Evolutionary conservation across 2,329 filamentous ascomycete species (phyloP).

Genomic region (Aspergillus luchuensis): DNA sequence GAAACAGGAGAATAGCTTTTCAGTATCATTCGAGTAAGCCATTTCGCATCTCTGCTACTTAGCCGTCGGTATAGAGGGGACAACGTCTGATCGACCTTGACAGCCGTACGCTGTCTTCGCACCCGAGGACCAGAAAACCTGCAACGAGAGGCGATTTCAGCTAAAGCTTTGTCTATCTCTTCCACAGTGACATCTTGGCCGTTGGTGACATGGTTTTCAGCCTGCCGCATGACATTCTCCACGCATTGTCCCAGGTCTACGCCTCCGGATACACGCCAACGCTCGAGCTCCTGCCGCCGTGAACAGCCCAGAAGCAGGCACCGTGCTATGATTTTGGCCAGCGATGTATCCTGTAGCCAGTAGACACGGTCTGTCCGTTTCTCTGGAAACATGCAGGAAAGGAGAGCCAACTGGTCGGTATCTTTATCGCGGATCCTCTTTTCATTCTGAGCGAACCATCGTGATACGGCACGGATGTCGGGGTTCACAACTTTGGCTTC

Average conservation of each 20-base stretch:
- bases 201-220: constrained; percentile 50
- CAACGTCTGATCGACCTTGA: constrained; percentile 52
- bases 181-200: constrained; percentile 63
- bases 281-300: constrained; percentile 62
- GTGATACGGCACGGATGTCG: constrained; percentile 52
- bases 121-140: constrained; percentile 70
- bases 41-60: constrained; percentile 74
- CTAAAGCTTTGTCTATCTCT: constrained; percentile 68
- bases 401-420: constrained; percentile 63
- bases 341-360: constrained; percentile 60
- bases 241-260: constrained; percentile 73
- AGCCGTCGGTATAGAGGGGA: constrained; percentile 61
- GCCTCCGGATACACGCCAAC: constrained; percentile 62
- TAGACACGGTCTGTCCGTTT: constrained; percentile 78
- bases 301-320: constrained; percentile 66
- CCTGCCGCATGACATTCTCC: constrained; percentile 62
- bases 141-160: constrained; percentile 67
- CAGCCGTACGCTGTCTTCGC: constrained; percentile 43
- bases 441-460: constrained; percentile 72
- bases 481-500: constrained; percentile 31
- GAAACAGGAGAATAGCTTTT: constrained; percentile 72
- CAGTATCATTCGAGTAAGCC: constrained; percentile 78
- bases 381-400: constrained; percentile 76
- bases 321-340: constrained; percentile 69
- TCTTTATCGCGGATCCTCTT: constrained; percentile 58